Evolutionary conservation across 148 eudicot genomes (phyloP).

Genomic region (Fagopyrum homotropicum): DNA sequence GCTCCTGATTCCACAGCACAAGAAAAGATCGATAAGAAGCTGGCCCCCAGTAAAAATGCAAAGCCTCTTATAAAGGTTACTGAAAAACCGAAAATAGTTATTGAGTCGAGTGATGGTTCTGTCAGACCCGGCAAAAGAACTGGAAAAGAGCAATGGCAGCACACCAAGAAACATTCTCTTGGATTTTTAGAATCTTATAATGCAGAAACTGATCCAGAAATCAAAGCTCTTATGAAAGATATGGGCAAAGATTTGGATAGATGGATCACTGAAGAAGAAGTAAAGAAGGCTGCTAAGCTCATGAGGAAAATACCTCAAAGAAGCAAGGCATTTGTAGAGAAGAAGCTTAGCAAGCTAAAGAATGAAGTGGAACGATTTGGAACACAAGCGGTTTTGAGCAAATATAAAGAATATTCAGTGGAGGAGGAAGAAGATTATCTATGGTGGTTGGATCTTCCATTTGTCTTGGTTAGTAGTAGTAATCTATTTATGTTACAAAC

Average conservation of each 20-base stretch:
- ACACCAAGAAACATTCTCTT: slow-evolving; percentile 88
- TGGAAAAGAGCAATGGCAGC: slow-evolving; percentile 87
- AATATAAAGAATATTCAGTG: slow-evolving; percentile 75
- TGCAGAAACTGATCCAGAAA: slow-evolving; percentile 75
- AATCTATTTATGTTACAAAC: neutral
- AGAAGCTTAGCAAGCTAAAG: slow-evolving; percentile 67
- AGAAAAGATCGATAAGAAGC: slow-evolving; percentile 16
- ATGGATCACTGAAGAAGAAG: slow-evolving; percentile 86
- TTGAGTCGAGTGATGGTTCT: slow-evolving; percentile 89
- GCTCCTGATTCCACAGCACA: slow-evolving; percentile 23
- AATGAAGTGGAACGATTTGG: slow-evolving; percentile 91
- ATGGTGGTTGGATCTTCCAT: slow-evolving; percentile 97
- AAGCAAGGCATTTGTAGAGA: slow-evolving; percentile 43
- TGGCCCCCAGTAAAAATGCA: slow-evolving; percentile 22
- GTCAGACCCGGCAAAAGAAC: slow-evolving; percentile 63
- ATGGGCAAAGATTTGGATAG: slow-evolving; percentile 90
- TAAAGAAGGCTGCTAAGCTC: slow-evolving; percentile 61
- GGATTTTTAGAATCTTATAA: slow-evolving; percentile 77
- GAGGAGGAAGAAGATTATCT: slow-evolving; percentile 77
- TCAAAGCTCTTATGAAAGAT: slow-evolving; percentile 69
- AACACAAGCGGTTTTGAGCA: slow-evolving; percentile 79
- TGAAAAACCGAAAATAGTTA: slow-evolving; percentile 49
- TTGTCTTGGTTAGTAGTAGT: slow-evolving; percentile 50
- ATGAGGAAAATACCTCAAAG: slow-evolving; percentile 59
- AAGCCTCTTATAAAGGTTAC: slow-evolving; percentile 15